phyloP scores from a whole-genome alignment of 192 early-diverging fungal genomes.

The Rhizophlyctis rosea region DNA sequence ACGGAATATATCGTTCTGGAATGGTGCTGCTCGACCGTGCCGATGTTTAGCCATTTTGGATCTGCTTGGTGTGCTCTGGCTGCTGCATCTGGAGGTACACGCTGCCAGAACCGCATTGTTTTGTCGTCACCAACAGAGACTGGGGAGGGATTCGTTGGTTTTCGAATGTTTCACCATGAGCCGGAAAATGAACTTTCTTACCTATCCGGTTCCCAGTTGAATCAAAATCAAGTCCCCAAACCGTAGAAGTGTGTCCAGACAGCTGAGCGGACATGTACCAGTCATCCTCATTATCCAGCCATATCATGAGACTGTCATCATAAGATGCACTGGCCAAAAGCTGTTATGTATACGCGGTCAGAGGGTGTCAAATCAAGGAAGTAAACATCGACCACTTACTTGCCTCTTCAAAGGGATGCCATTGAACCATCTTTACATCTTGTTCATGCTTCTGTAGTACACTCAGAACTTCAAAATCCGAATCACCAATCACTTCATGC shows the following conservation, averaged over 20 bases:
- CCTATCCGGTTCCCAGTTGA: slow-evolving; percentile 36
- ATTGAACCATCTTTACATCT: slow-evolving; percentile 92
- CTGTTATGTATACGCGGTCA: slow-evolving; percentile 18
- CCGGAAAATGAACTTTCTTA: slow-evolving; percentile 1
- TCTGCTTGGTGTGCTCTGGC: slow-evolving; percentile 51
- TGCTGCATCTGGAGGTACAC: slow-evolving; percentile 32
- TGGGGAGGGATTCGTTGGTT: slow-evolving; percentile 12
- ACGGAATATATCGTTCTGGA: slow-evolving; percentile 88
- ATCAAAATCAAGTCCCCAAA: slow-evolving; percentile 92
- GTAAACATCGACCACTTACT: too few relatives aligned
- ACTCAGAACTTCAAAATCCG: slow-evolving; percentile 93
- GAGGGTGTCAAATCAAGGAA: too few relatives aligned
- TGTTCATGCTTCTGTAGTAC: slow-evolving; percentile 95
- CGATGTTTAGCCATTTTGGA: slow-evolving; percentile 67
- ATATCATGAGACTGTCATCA: slow-evolving; percentile 92
- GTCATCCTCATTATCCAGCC: slow-evolving; percentile 94
- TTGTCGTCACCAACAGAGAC: slow-evolving; percentile 87
- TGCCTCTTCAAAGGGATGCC: slow-evolving; percentile 85
- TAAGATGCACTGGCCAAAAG: slow-evolving; percentile 84
- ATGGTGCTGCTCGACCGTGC: slow-evolving; percentile 67
- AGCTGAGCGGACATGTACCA: slow-evolving; percentile 91
- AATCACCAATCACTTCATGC: slow-evolving; percentile 61
- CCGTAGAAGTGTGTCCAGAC: slow-evolving; percentile 82
- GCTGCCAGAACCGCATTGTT: slow-evolving; percentile 76
- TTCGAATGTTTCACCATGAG: not conserved